Conservation (phyloP, 164 flowering plant genomes). For the Pachysandra terminalis region DNA sequence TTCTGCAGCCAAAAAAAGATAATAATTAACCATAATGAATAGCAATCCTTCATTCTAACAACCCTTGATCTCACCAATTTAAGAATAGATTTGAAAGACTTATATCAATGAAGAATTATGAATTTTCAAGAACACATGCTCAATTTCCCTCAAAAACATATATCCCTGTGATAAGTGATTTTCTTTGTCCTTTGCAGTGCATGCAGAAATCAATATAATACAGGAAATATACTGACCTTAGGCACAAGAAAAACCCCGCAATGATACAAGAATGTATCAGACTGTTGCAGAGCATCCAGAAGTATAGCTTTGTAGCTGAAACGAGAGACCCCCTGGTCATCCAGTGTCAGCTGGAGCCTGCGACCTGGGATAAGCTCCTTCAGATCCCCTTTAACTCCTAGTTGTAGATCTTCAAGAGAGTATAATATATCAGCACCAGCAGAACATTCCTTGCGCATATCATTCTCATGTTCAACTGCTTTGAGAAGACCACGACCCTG, state of each 20-base stretch:
- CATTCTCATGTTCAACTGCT: slow-evolving; percentile 74
- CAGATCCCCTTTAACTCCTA: slow-evolving; percentile 68
- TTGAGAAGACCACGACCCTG: slow-evolving; percentile 64
- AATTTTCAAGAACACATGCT: not conserved
- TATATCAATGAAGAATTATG: not conserved
- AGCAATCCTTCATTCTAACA: not conserved
- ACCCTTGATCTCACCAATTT: not conserved
- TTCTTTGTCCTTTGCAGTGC: not conserved
- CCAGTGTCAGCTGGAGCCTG: slow-evolving; percentile 58
- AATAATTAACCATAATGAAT: too few species aligned
- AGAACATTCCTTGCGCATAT: slow-evolving; percentile 47
- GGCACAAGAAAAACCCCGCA: slow-evolving; percentile 92
- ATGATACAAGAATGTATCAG: slow-evolving; percentile 48
- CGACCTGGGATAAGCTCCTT: slow-evolving; percentile 54
- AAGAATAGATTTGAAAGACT: not conserved
- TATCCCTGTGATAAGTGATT: not conserved
- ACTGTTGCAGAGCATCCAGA: slow-evolving; percentile 60
- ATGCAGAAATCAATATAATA: not conserved
- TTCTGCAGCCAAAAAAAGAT: not conserved
- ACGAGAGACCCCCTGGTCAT: slow-evolving; percentile 41
- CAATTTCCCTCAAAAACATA: not conserved
- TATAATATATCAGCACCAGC: slow-evolving; percentile 55
- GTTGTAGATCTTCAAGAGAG: slow-evolving; percentile 72
- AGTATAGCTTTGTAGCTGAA: slow-evolving; percentile 73
- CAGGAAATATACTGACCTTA: slow-evolving; percentile 37